These are phyloP conservation scores for Fusarium azukiicola DNA, from an alignment of 2,329 filamentous ascomycete species.

Conservation along the genomic window DNA sequence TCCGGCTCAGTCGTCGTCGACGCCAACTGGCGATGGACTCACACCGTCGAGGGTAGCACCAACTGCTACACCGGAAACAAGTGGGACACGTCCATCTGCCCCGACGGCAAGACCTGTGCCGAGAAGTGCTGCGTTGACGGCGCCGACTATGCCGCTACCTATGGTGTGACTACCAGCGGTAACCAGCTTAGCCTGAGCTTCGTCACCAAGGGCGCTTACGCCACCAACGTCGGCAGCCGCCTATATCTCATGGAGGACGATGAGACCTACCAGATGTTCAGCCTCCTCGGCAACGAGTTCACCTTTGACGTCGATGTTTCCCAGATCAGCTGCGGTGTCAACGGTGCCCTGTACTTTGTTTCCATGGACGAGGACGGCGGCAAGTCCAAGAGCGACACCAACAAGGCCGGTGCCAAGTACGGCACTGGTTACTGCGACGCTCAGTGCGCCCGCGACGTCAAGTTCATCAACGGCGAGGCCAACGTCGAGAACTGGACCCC, in stretches of 20 bases:
- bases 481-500: conserved; percentile 73
- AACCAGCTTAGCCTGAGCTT: conserved; percentile 75
- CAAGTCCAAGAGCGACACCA: conserved; percentile 70
- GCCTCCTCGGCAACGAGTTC: conserved; percentile 83
- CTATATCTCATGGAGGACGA: conserved; percentile 82
- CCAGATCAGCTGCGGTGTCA: conserved; percentile 83
- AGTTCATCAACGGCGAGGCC: conserved; percentile 77
- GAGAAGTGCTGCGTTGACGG: conserved; percentile 74
- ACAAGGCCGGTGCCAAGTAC: conserved; percentile 77
- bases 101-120: conserved; percentile 67
- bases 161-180: conserved; percentile 74
- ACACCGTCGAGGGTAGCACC: conserved; percentile 67
- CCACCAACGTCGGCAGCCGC: conserved; percentile 73
- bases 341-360: conserved; percentile 85
- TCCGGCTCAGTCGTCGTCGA: conserved; percentile 76
- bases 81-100: conserved; percentile 65
- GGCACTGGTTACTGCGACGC: conserved; percentile 77
- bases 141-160: conserved; percentile 71
- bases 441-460: conserved; percentile 73
- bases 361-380: conserved; percentile 80
- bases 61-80: conserved; percentile 79
- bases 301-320: conserved; percentile 87
- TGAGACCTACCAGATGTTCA: conserved; percentile 81
- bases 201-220: conserved; percentile 72
- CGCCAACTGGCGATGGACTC: conserved; percentile 81